Conservation (phyloP, 345 rosid species). For the Aethionema arabicum region DNA sequence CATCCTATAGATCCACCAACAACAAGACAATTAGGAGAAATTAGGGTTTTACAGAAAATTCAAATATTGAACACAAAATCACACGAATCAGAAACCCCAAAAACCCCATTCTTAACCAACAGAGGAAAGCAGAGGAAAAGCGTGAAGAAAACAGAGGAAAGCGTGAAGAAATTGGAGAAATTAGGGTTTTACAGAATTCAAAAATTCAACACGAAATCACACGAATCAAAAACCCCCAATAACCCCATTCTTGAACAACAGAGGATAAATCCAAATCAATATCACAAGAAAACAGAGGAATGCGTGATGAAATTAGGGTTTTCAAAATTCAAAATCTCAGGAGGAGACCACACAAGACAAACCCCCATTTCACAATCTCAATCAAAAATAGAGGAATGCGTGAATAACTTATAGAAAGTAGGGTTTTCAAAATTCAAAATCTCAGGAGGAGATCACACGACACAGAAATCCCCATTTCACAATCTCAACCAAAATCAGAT, state of each 20-base stretch:
- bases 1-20: slow-evolving; percentile 60
- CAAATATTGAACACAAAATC: not conserved
- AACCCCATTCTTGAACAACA: not conserved
- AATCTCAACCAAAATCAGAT: not conserved
- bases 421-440: not conserved
- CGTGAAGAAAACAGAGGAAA: not conserved
- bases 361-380: not conserved
- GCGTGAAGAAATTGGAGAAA: slow-evolving; percentile 1
- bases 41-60: slow-evolving; percentile 46
- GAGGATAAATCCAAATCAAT: not conserved
- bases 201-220: not conserved
- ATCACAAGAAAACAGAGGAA: slow-evolving; percentile 11
- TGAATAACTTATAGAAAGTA: too few relatives aligned
- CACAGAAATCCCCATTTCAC: not conserved
- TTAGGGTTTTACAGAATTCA: slow-evolving; percentile 13
- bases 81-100: not conserved
- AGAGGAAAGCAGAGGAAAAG: not conserved
- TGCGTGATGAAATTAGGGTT: not conserved
- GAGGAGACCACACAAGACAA: not conserved
- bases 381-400: not conserved
- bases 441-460: not conserved
- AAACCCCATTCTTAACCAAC: not conserved
- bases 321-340: too few relatives aligned
- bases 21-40: slow-evolving; percentile 24
- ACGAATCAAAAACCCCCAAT: not conserved